Evolutionary conservation across 2,329 filamentous ascomycete genomes (phyloP), one percentile per base, ranked within the genome.

Genomic region (Fusarium marasasianum): DNA sequence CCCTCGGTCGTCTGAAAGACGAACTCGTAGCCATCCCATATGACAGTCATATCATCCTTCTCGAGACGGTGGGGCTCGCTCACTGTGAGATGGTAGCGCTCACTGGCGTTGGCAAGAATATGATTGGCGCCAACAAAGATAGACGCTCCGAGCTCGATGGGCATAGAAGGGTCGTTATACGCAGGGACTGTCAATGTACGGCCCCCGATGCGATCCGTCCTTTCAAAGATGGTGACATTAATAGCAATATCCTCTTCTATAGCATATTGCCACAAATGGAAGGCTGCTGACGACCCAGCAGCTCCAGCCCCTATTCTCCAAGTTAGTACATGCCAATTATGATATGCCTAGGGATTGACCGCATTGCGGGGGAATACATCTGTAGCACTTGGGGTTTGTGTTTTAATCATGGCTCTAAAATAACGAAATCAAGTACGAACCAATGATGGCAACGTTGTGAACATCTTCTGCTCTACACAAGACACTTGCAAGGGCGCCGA

Each of bases 151-250:
- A 98, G 86, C 81, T 99, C 96, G 41, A 98, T 89, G 3, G 93
- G 92, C 44, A 91, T 85, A 1, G 84, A 73, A 4, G 91, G 86
- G 76, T 96, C 87, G 72, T 90, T 88, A 80, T 93, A 96, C 5
- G 91, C 91, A 78, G 95, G 86, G 24, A 98, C 92, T 1, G 95
- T 98, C 37, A 95, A 93, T 13, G 93, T 93, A 33, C 96, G 93
- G 14, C 96, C 96, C 37, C 96, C 96, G 48, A 98, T 87, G 75
- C 91, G 94, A 38, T 86, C 81, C 22, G 90, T 91, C 76, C 92
- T 92, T 79, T 99, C 96, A 81, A 96, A 98, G 35, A 99, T 86
- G 29, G 95, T 97, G 77, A 98, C 92, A 75, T 97, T 93, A 66
- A 96, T 80, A 5, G 87, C 84, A 24, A 93, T 82, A 24, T 84